Conservation (phyloP, 768 basidiomycete genomes). For the Podaxis sp. region DNA sequence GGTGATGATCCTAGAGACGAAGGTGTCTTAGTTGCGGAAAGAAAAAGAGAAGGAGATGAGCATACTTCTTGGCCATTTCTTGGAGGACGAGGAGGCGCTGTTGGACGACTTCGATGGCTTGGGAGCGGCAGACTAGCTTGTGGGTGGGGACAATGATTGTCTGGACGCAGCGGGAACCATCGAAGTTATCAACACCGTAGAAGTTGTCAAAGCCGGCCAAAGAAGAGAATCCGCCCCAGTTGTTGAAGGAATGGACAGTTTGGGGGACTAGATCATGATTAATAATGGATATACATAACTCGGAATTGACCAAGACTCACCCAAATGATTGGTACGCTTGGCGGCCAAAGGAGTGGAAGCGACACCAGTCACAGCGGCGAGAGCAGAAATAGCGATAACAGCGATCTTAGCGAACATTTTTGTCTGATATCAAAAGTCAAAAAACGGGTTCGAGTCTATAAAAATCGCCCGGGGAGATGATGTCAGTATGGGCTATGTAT, state of each 20-base stretch:
- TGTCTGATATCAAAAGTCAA: constrained; percentile 14
- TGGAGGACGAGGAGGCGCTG: constrained; percentile 44
- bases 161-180: constrained; percentile 33
- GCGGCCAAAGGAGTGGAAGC: constrained; percentile 31
- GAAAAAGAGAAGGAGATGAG: background rate
- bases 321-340: constrained; percentile 25
- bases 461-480: background rate
- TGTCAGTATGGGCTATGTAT: constrained; percentile 3
- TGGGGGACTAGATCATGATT: constrained; percentile 1
- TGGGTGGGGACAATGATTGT: constrained; percentile 32
- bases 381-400: constrained; percentile 30
- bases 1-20: constrained; percentile 36
- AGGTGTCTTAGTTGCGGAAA: background rate
- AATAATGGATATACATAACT: background rate
- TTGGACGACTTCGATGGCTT: constrained; percentile 41
- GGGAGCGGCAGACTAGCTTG: constrained; percentile 39
- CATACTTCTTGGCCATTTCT: constrained; percentile 47
- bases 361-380: constrained; percentile 26
- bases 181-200: constrained; percentile 44
- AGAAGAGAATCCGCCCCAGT: constrained; percentile 39
- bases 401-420: constrained; percentile 42
- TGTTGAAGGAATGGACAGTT: constrained; percentile 28
- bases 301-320: constrained; percentile 21
- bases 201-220: constrained; percentile 45
- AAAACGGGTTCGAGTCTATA: background rate